Evolutionary conservation across 2,329 filamentous ascomycete genomes (phyloP), one percentile per base, ranked within the genome.

Genomic region (Xylaria sp.): DNA sequence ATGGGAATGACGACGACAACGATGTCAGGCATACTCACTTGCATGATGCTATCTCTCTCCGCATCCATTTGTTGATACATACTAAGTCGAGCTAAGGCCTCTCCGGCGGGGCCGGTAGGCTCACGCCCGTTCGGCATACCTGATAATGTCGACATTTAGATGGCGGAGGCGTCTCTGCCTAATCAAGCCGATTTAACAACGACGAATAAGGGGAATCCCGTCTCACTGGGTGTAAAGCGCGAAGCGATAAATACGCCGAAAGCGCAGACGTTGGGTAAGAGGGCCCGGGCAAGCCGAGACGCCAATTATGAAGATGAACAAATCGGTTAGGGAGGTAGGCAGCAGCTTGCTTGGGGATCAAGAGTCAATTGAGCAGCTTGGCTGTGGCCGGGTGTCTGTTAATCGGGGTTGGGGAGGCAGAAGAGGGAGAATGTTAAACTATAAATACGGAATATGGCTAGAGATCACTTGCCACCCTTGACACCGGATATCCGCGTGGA

Each of bases 21-120:
- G 15, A 43, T 43, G 15, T 17, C 13, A 11, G 54, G 38, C 19
- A 44, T 37, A 63, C 70, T 56, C 68, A 72, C 71, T 58, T 69
- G 70, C 49, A 73, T 70, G 63, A 73, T 68, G 31, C 31, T 54
- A 54, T 71, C 65, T 52, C 71, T 69, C 47, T 73, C 70, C 38
- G 10, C 66, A 66, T 73, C 71, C 43, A 72, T 33, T 44, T 67
- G 63, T 56, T 65, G 66, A 68, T 72, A 73, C 64, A 68, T 46
- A 56, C n/a, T 65, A 65, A 73, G 69, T 56, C 68, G 69, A 29
- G 21, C 55, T 51, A 65, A 53, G 19, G 60, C 60, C 11, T 71
- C 59, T 23, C 58, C 51, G 51, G 63, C 37, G 38, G 71, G 44
- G 60, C 52, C 49, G 48, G 60, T 15, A 19, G 56, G 43, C 33